Percentiles rank a stretch among this genome's conserved stretches.
phyloP scores from a whole-genome alignment of 2,329 filamentous ascomycete species.

The Monosporascus sp. region DNA sequence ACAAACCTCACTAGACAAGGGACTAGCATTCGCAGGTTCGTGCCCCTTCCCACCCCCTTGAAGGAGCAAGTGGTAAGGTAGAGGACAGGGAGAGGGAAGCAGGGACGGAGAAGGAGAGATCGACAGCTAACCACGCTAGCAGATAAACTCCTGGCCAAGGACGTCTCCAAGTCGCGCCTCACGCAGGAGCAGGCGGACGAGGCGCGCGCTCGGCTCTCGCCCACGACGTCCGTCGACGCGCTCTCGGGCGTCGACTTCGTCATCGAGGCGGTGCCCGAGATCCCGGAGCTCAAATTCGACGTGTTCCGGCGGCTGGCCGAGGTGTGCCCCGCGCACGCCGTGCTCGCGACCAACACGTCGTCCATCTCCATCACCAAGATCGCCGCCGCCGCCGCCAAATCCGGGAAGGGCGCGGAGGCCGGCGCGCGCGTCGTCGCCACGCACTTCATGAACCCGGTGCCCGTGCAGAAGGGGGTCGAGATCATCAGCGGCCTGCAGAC shows the following conservation, averaged over 20 bases:
- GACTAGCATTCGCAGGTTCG: slow-evolving; percentile 79
- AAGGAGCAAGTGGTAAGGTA: not conserved
- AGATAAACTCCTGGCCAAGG: slow-evolving; percentile 92
- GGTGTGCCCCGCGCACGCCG: slow-evolving; percentile 76
- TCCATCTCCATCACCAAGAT: slow-evolving; percentile 97
- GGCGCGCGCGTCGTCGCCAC: slow-evolving; percentile 89
- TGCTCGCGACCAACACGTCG: slow-evolving; percentile 97
- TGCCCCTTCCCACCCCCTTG: slow-evolving; percentile 1
- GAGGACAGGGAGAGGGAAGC: not conserved
- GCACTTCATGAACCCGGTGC: slow-evolving; percentile 99
- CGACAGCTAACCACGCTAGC: not conserved
- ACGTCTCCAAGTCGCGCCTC: slow-evolving; percentile 81
- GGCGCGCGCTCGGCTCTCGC: slow-evolving; percentile 61
- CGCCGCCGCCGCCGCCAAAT: slow-evolving; percentile 74
- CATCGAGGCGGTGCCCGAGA: slow-evolving; percentile 95
- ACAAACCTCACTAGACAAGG: slow-evolving; percentile 81
- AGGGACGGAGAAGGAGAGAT: not conserved
- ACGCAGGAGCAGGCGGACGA: slow-evolving; percentile 75
- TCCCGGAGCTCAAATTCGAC: slow-evolving; percentile 76
- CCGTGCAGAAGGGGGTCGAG: slow-evolving; percentile 93
- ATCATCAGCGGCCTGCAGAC: slow-evolving; percentile 96
- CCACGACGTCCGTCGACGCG: slow-evolving; percentile 69
- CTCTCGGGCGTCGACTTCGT: slow-evolving; percentile 88
- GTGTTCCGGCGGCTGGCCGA: slow-evolving; percentile 82
- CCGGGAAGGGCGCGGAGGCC: slow-evolving; percentile 74